Percentiles rank a stretch among this genome's conserved stretches.
phyloP scores from a whole-genome alignment of 1,284 basidiomycete species.

The Melampsora americana region DNA sequence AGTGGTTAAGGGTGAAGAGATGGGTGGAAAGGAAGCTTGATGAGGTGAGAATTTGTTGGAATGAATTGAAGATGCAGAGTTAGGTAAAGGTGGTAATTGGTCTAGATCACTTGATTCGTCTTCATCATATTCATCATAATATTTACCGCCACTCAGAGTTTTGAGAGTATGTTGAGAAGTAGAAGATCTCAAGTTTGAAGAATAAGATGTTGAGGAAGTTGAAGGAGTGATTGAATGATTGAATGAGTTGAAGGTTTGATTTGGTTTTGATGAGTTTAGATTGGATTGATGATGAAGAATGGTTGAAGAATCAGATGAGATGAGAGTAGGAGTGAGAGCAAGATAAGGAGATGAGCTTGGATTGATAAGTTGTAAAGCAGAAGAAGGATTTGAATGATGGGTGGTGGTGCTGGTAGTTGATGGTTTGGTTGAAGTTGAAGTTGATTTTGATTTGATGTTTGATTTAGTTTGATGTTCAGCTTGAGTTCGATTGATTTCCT shows the following conservation, averaged over 20 bases:
- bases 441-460: too few species aligned
- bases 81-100: constrained; percentile 1
- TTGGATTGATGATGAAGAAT: not conserved
- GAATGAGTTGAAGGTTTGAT: not conserved
- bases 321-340: constrained; percentile 1
- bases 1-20: not conserved
- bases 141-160: constrained; percentile 14
- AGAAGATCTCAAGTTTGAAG: not conserved
- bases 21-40: constrained; percentile 9
- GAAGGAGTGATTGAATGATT: too few species aligned
- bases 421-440: not conserved
- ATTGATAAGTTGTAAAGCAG: constrained; percentile 26
- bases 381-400: not conserved
- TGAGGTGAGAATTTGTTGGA: not conserved
- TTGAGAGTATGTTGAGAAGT: constrained; percentile 22
- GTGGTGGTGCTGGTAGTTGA: constrained; percentile 20
- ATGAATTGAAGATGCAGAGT: not conserved
- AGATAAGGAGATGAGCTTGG: constrained; percentile 14
- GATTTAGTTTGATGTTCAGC: too few species aligned
- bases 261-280: not conserved
- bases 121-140: constrained; percentile 42
- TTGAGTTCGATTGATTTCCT: too few species aligned
- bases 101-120: constrained; percentile 8
- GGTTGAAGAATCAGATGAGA: not conserved
- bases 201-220: not conserved